Evolutionary conservation across 2,329 filamentous ascomycete genomes (phyloP), one percentile per base, ranked within the genome.

Genomic region (Scytalidium sp.): DNA sequence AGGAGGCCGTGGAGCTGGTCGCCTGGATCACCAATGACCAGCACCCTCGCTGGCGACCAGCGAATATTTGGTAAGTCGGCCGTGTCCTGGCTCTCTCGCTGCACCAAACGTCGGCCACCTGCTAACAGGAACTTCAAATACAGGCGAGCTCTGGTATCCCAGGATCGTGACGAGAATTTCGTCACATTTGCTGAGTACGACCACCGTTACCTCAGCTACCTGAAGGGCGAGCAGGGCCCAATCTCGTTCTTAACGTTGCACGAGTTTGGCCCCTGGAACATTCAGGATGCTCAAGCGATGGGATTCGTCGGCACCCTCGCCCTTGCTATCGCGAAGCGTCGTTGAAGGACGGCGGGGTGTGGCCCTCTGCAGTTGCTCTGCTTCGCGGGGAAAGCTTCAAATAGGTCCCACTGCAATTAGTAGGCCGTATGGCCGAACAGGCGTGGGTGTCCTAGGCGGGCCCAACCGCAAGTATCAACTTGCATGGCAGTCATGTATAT

Each of bases 141-240:
- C 45, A 55, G 54, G 9, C 50, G 49, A 22, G 39, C 52, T 17
- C 47, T 51, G 50, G 44, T 56, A n/a, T 46, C 42, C 23, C 55
- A 55, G 43, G 48, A 55, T 45, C 41, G 43, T 11, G 29, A 50
- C 9, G 47, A 57, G 13, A 50, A 53, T 9, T 57, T 39, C 23
- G 25, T 57, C 15, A 51, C 51, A 3, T 46, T 54, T 29, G 50
- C 53, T 7, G 43, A 46, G 22, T 53, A 55, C 45, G 20, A 43
- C 20, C 3, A 46, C 6, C 39, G 51, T 3, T 57, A 56, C 25
- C 13, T 57, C 1, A n/a, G 43, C 19, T 57, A 55, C 22, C 20
- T 55, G 8, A 7, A 13, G 8, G 25, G 25, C 13, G 25, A 29
- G 25, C 8, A 29, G 7, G 13, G 25, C 8, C 25, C 25, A 29